Evolutionary conservation across 78 protist species (phyloP), one percentile per base, ranked within the genome.

Genomic region (Protostelium mycophagum): DNA sequence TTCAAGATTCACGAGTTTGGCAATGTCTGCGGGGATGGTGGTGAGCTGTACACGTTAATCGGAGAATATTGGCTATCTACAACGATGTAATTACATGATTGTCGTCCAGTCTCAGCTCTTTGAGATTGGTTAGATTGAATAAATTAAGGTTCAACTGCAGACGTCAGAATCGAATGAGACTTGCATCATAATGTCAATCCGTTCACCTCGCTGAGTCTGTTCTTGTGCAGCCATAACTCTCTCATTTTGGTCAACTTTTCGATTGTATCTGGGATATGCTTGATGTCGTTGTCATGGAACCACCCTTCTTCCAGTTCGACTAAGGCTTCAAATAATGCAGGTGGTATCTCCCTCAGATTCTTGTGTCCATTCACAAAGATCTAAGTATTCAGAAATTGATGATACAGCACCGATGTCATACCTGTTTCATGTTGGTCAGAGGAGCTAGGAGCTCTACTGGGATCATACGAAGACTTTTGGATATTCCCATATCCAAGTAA

Each of bases 71-170:
- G n/a, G n/a, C n/a, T n/a, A n/a, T n/a, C n/a, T n/a, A n/a, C n/a
- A n/a, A n/a, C n/a, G n/a, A n/a, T n/a, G n/a, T n/a, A n/a, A n/a
- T n/a, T n/a, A n/a, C n/a, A n/a, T 89, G 86, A n/a, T 92, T 92
- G 35, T 86, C 87, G 29, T 89, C 38, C n/a, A 92, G 34, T 39
- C 83, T 89, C 1, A 92, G 29, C 1, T 92, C 88, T 10, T n/a
- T 85, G 1, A 92, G 36, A 0, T 86, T 51, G 9, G 38, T 36
- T 0, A 92, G 23, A 1, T 39, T 83, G 28, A 39, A 86, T 0
- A 92, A 9, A 29, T 51, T 16, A 16, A 51, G 31, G 73, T 5
- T 5, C 31, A 51, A 25, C 73, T 51, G 73, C 5, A 51, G 16
- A 16, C 5, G 16, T 51, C 31, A 16, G 73, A 51, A 51, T 5